Base-by-base conservation (phyloP, 2,329 filamentous ascomycete species). In the Penicillium sp. region DNA sequence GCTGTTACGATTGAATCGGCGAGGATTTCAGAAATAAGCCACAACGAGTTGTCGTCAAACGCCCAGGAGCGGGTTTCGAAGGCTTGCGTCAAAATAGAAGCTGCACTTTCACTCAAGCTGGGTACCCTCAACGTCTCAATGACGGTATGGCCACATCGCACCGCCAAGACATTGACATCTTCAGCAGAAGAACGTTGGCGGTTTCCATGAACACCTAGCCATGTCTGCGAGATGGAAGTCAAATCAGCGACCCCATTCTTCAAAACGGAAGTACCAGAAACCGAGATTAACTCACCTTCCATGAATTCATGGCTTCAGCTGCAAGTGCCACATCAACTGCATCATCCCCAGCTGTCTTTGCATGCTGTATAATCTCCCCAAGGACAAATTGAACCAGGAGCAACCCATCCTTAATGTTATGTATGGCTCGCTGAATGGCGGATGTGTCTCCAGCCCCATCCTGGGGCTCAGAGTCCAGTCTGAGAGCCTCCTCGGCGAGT, bases 401-500 rank as follows among this genome's bases (percentile, higher is more conserved):
- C 38, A 76, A 66, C 2, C 68, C 73, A 65, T 76, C 72, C 34
- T 64, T 61, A 37, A 70, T 62, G 56, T 75, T 76, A n/a, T 39
- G 40, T 39, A 56, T 39, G 3, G 58, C 61, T 56, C 52, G 59
- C 57, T 48, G 66, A 39, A 63, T 47, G 25, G 47, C 50, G 5
- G 57, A 45, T 4, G n/a, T 27, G 2, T 52, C 48, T 25, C 50
- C 56, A 16, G 50, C 37, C 12, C 57, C 41, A n/a, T 58, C 57
- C 6, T 61, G 55, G 25, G 62, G 56, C 25, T 64, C 60, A 5
- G 54, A 50, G 8, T 65, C 62, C 1, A 63, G 44, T n/a, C 62
- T 51, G 13, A 59, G 44, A n/a, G 70, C 67, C 48, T 75, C 75
- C 58, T 78, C 75, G 4, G 72, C 74, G 15, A 77, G 59, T 8